Conservation (phyloP, 2,329 filamentous ascomycete genomes). For the Aspergillus sp. region DNA sequence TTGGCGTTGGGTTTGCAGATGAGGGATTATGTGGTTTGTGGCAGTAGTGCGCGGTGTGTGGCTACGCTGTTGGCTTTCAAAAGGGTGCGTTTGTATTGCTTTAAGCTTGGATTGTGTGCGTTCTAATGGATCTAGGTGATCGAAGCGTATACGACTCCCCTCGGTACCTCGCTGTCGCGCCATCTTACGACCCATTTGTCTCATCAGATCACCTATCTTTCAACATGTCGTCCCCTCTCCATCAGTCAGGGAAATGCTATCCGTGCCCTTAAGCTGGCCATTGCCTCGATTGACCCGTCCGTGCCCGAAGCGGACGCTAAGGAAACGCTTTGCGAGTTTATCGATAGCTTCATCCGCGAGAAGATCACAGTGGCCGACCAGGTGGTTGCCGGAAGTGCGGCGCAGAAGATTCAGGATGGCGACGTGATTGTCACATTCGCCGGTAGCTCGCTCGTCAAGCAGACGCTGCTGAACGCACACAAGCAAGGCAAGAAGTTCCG, state of each 20-base stretch:
- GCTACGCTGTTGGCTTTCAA: conserved; percentile 87
- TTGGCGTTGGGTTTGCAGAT: conserved; percentile 84
- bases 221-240: conserved; percentile 88
- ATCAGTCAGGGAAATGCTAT: conserved; percentile 97
- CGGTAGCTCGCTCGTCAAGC: conserved; percentile 77
- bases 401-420: conserved; percentile 67
- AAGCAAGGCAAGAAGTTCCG: conserved; percentile 65
- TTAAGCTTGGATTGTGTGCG: neutral
- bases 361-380: conserved; percentile 81
- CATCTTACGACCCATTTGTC: conserved; percentile 90
- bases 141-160: conserved; percentile 82
- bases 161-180: conserved; percentile 74
- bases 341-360: conserved; percentile 86
- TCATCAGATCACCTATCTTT: conserved; percentile 90
- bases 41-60: conserved; percentile 80
- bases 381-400: conserved; percentile 72
- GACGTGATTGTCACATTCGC: conserved; percentile 84
- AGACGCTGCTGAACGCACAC: conserved; percentile 68
- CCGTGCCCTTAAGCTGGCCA: conserved; percentile 84
- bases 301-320: conserved; percentile 77
- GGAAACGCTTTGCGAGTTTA: conserved; percentile 65
- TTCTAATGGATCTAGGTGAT: conserved; percentile 59
- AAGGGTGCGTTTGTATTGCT: conserved; percentile 50
- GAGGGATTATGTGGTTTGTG: conserved; percentile 78
- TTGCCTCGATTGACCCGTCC: conserved; percentile 83